phyloP scores from a whole-genome alignment of 345 rosid genomes.

The Linum trigynum region DNA sequence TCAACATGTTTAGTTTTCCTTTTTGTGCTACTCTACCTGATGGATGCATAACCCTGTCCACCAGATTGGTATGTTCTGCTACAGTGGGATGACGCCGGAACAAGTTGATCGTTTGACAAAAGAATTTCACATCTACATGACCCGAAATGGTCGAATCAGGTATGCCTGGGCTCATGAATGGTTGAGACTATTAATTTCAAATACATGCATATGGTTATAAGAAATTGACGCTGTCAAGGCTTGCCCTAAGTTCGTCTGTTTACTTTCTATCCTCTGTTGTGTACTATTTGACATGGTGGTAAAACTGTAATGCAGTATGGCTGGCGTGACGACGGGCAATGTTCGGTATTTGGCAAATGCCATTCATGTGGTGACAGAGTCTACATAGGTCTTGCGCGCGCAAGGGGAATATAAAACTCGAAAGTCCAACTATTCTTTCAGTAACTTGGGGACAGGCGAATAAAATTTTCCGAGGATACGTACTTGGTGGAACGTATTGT shows the following conservation, averaged over 20 bases:
- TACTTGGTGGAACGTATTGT: too few relatives aligned
- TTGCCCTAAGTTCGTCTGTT: too few relatives aligned
- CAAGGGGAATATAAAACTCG: too few relatives aligned
- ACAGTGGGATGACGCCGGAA: constrained; percentile 86
- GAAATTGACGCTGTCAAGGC: too few relatives aligned
- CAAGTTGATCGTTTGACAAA: constrained; percentile 74
- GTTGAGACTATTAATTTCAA: neutral
- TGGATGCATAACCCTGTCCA: constrained; percentile 8
- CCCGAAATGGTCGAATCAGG: constrained; percentile 94
- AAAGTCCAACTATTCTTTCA: too few relatives aligned
- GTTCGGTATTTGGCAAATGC: constrained; percentile 84
- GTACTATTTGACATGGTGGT: constrained; percentile 8
- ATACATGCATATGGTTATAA: neutral
- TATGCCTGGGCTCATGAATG: constrained; percentile 9
- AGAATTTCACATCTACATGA: constrained; percentile 79
- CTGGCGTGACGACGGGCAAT: constrained; percentile 77
- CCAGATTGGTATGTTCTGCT: constrained; percentile 98
- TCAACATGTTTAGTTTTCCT: too few relatives aligned
- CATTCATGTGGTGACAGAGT: constrained; percentile 67
- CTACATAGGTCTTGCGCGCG: constrained; percentile 17
- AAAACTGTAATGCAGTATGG: constrained; percentile 55
- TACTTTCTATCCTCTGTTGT: too few relatives aligned
- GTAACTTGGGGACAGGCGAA: too few relatives aligned
- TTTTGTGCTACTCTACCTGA: neutral
- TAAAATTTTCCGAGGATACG: too few relatives aligned